A percentile compares a stretch with the other conserved stretches of the same genome.
These are phyloP conservation scores for Carex parvula DNA, from an alignment of 176 grass and related monocot genomes.

Conservation along the genomic window DNA sequence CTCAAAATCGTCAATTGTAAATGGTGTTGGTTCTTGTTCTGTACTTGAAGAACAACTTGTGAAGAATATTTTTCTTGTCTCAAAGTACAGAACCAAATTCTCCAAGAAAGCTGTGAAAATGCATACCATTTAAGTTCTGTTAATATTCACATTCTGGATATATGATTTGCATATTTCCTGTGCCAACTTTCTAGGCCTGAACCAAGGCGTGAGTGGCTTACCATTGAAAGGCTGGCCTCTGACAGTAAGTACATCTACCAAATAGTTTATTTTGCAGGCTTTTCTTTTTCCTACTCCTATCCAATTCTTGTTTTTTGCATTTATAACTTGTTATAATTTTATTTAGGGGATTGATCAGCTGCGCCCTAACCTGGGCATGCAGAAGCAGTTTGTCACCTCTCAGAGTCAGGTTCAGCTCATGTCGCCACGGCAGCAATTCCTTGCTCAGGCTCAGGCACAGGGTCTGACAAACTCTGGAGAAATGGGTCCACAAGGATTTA, in stretches of 20 bases:
- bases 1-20: background rate
- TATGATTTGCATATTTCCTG: constrained; percentile 33
- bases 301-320: constrained; percentile 39
- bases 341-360: constrained; percentile 80
- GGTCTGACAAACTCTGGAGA: constrained; percentile 38
- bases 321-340: background rate
- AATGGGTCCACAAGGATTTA: constrained; percentile 37
- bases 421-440: constrained; percentile 66
- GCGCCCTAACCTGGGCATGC: constrained; percentile 65
- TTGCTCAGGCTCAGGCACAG: constrained; percentile 78
- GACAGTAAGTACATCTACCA: constrained; percentile 48
- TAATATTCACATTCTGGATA: background rate
- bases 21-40: background rate
- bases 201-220: constrained; percentile 81
- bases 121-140: background rate
- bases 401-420: constrained; percentile 89
- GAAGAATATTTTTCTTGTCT: background rate
- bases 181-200: constrained; percentile 52
- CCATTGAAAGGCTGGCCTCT: constrained; percentile 96
- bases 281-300: constrained; percentile 1
- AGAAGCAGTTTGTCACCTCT: constrained; percentile 70
- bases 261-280: background rate
- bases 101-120: background rate
- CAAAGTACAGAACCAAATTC: background rate
- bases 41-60: background rate